Evolutionary conservation across 257 asterid species (phyloP), one percentile per base, ranked within the genome.

Genomic region (Penstemon davidsonii): DNA sequence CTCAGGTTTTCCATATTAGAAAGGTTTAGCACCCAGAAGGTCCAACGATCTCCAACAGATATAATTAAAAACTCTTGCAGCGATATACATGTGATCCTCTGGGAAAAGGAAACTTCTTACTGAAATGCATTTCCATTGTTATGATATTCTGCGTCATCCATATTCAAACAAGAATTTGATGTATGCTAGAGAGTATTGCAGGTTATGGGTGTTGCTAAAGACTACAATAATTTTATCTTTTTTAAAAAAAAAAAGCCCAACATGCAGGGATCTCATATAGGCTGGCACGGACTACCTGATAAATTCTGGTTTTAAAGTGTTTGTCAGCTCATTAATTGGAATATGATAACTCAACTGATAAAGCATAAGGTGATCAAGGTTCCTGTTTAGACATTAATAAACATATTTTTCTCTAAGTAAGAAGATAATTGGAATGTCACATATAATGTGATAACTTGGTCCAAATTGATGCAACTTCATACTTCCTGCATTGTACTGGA

Each of bases 41-140:
- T 64, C 51, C 13, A 55, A 55, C 44, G 40, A 45, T 56, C 72
- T 69, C 72, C 45, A 8, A 9, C 64, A 47, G 55, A 43, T 62
- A 42, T 25, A 43, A 8, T 50, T n/a, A 11, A 39, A 18, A 36
- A 63, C 51, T 45, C 43, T 18, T 6, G 18, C 19, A 49, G 18
- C 54, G 3, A 45, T 13, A 55, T 6, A 54, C 45, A 38, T 38
- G 38, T 51, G 55, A 18, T 8, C 62, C 18, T 44, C 60, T 45
- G 40, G 40, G n/a, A 67, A 53, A 44, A 36, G 11, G 38, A 57
- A 59, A 38, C 64, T 58, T 33, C 56, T 9, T 41, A 59, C 4
- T 52, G 66, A n/a, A 63, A 39, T 11, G n/a, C 57, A 12, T 41
- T 36, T 54, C 18, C 50, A 13, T 55, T 13, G 47, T 18, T 3